These are phyloP conservation scores for Colletotrichum tamarilloi DNA, from an alignment of 2,329 filamentous ascomycete genomes.

Conservation along the genomic window DNA sequence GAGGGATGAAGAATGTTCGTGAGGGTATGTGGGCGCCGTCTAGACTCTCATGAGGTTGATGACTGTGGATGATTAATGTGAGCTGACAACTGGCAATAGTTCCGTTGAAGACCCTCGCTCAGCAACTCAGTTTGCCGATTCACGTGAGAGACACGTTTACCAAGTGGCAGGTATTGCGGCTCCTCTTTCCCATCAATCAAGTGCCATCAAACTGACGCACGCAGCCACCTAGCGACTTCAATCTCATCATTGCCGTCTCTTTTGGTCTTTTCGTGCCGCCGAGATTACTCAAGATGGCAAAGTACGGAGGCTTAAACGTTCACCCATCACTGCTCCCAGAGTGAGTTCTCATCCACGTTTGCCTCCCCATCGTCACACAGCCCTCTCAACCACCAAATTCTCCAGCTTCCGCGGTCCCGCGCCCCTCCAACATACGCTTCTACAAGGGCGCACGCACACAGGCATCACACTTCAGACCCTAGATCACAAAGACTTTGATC, in stretches of 20 bases:
- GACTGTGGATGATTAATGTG: neutral
- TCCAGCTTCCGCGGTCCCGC: slow-evolving; percentile 83
- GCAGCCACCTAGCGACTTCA: slow-evolving; percentile 70
- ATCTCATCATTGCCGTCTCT: slow-evolving; percentile 91
- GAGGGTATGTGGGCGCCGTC: slow-evolving; percentile 62
- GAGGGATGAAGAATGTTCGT: slow-evolving; percentile 75
- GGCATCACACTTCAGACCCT: slow-evolving; percentile 92
- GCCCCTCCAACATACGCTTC: slow-evolving; percentile 86
- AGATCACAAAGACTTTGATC: slow-evolving; percentile 80
- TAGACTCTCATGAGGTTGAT: neutral
- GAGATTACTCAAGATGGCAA: slow-evolving; percentile 74
- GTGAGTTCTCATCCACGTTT: slow-evolving; percentile 53
- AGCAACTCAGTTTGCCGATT: slow-evolving; percentile 71
- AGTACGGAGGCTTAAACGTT: slow-evolving; percentile 91
- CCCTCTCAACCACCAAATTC: slow-evolving; percentile 18
- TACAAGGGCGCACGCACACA: slow-evolving; percentile 68
- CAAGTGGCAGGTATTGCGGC: slow-evolving; percentile 74
- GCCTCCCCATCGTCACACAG: neutral
- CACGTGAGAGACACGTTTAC: slow-evolving; percentile 86
- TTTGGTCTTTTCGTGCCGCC: slow-evolving; percentile 91
- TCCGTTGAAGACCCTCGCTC: slow-evolving; percentile 76
- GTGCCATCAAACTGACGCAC: neutral
- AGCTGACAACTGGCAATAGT: slow-evolving; percentile 58
- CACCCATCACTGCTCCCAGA: slow-evolving; percentile 93
- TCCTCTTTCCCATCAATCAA: neutral